Evolutionary conservation across 2,329 filamentous ascomycete genomes (phyloP).

Genomic region (Colletotrichum chrysophilum): DNA sequence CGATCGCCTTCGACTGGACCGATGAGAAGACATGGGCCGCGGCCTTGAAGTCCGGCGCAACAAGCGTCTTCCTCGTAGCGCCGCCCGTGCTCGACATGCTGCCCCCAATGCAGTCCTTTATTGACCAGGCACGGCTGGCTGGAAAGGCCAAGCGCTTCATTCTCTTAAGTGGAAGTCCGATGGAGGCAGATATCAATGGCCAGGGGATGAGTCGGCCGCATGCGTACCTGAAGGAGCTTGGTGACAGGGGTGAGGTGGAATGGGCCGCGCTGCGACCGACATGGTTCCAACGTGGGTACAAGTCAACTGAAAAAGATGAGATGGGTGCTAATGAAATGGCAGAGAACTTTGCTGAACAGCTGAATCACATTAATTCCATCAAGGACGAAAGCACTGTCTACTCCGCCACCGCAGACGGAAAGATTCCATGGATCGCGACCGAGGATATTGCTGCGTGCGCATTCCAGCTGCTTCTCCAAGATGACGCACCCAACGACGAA

Average conservation of each 20-base stretch:
- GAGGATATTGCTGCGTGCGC: constrained; percentile 53
- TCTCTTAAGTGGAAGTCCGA: constrained; percentile 42
- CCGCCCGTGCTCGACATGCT: constrained; percentile 37
- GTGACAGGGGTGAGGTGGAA: constrained; percentile 37
- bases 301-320: neutral
- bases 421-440: constrained; percentile 50
- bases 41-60: constrained; percentile 31
- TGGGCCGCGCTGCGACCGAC: constrained; percentile 49
- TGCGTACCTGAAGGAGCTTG: constrained; percentile 41
- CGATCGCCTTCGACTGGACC: constrained; percentile 50
- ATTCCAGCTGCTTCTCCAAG: constrained; percentile 41
- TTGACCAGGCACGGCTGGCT: constrained; percentile 41
- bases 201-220: constrained; percentile 40
- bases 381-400: constrained; percentile 44
- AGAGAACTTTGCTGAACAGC: constrained; percentile 49
- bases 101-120: constrained; percentile 41
- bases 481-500: constrained; percentile 45
- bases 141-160: constrained; percentile 47
- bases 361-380: constrained; percentile 32
- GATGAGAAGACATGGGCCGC: constrained; percentile 43
- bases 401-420: constrained; percentile 47
- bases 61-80: constrained; percentile 43
- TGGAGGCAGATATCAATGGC: constrained; percentile 36
- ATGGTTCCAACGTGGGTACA: constrained; percentile 51
- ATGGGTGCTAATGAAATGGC: neutral